Base-by-base conservation (phyloP, 441 rosid species). In the Manihot esculenta region DNA sequence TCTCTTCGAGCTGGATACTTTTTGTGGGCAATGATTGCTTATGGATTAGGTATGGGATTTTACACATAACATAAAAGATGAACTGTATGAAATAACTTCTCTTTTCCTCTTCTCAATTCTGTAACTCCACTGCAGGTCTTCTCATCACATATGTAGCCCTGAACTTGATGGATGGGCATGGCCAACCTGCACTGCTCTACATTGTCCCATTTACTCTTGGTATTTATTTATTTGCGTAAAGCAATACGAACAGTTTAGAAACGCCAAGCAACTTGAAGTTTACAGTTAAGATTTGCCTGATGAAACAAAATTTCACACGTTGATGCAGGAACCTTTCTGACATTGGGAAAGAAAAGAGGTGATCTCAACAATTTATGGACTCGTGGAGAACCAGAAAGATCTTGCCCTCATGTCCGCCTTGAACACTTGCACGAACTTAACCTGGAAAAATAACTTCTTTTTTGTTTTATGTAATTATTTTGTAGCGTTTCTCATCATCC, bases 11-110 rank as follows among this genome's bases (percentile, higher is more conserved):
- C 91, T 62, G 98, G 99, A 75, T 92, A 94, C 87, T 92, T 94
- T 81, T 67, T 89, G 67, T 84, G 97, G 90, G 87, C 96, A 73
- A 88, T 94, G 97, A 73, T 86, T 71, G 98, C 98, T 56, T 94
- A 94, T 76, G 94, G 99, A 71, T 84, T 90, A 71, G 98, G 99
- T 92, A 78, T 60, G 81, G 51, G 69, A 73, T 64, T 50, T 56
- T 14, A 13, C 18, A 38, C 21, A 35, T 55, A 53, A 53, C 20
- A 35, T 33, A 65, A 65, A 27, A 7, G 48, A 50, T 15, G 17
- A 20, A 33, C 7, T 45, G 11, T 12, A 55, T 38, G 2, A 71
- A 41, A 53, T 3, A 53, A 54, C 17, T 20, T 38, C 12, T 1
- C 33, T 47, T 33, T 18, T 10, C 35, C 10, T 9, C n/a, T n/a